Percentiles rank a stretch among this genome's conserved stretches.
These are phyloP conservation scores for Fagus crenata DNA, from an alignment of 306 rosid genomes.

Conservation along the genomic window DNA sequence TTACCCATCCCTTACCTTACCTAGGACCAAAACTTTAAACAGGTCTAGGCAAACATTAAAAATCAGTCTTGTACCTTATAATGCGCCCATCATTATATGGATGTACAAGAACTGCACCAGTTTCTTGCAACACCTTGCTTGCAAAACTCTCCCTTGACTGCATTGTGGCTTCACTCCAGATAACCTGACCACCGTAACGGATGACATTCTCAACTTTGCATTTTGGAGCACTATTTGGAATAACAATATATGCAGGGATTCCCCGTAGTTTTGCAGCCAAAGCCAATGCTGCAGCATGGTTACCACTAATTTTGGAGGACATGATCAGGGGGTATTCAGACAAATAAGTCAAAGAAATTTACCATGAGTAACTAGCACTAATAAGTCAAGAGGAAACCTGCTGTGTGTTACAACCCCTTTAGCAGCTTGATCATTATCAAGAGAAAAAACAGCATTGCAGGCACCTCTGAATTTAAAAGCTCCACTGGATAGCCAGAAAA, in stretches of 20 bases:
- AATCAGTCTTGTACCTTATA: slow-evolving; percentile 52
- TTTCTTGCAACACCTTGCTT: slow-evolving; percentile 62
- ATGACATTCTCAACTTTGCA: slow-evolving; percentile 86
- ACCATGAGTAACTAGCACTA: slow-evolving; percentile 13
- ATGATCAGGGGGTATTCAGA: slow-evolving; percentile 33
- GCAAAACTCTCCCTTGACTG: slow-evolving; percentile 70
- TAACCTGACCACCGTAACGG: slow-evolving; percentile 77
- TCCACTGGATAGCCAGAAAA: slow-evolving; percentile 50
- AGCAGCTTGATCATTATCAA: slow-evolving; percentile 62
- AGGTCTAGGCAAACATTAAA: slow-evolving; percentile 1
- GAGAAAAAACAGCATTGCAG: slow-evolving; percentile 87
- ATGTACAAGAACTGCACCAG: slow-evolving; percentile 77
- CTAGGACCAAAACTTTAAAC: background rate
- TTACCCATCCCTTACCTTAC: background rate
- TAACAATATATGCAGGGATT: slow-evolving; percentile 75
- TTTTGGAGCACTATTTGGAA: slow-evolving; percentile 76
- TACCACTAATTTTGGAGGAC: slow-evolving; percentile 65
- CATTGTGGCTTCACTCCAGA: slow-evolving; percentile 67
- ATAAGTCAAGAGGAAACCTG: slow-evolving; percentile 55
- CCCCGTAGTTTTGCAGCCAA: slow-evolving; percentile 92
- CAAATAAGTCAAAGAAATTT: slow-evolving; percentile 9
- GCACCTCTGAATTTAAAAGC: slow-evolving; percentile 95
- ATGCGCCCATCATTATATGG: slow-evolving; percentile 80
- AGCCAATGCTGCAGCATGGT: slow-evolving; percentile 95
- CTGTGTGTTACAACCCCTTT: slow-evolving; percentile 94